phyloP scores from a whole-genome alignment of 2,329 filamentous ascomycete genomes.

The Gaeumannomyces tritici region DNA sequence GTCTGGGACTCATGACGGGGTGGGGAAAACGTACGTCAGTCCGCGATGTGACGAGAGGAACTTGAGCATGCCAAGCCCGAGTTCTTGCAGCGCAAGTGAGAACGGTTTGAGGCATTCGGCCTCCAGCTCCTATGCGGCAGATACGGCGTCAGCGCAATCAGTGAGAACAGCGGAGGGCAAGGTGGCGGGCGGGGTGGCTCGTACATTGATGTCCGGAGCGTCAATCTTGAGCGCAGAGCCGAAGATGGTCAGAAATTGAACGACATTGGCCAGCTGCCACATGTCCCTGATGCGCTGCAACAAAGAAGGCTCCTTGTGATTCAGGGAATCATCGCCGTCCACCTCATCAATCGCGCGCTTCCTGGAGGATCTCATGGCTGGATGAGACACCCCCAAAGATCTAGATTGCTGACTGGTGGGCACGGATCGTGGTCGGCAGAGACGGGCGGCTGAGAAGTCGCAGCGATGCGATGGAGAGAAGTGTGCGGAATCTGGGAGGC shows the following conservation, averaged over 20 bases:
- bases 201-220: slow-evolving; percentile 78
- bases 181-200: slow-evolving; percentile 14
- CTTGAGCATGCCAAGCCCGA: slow-evolving; percentile 82
- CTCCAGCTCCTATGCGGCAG: slow-evolving; percentile 64
- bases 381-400: not conserved
- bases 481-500: not conserved
- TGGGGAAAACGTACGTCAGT: slow-evolving; percentile 59
- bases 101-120: slow-evolving; percentile 74
- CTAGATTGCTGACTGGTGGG: not conserved
- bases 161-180: not conserved
- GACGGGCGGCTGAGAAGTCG: no score
- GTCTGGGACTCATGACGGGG: not conserved
- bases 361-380: slow-evolving; percentile 32
- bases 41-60: slow-evolving; percentile 90
- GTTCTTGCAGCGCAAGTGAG: slow-evolving; percentile 66
- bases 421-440: no score
- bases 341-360: slow-evolving; percentile 38
- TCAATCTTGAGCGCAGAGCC: slow-evolving; percentile 84
- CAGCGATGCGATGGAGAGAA: not conserved
- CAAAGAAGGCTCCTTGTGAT: slow-evolving; percentile 24
- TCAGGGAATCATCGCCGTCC: slow-evolving; percentile 20
- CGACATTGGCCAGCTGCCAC: slow-evolving; percentile 93
- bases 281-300: slow-evolving; percentile 70
- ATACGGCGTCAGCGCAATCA: slow-evolving; percentile 3
- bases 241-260: slow-evolving; percentile 90